These are phyloP conservation scores for Serendipita sp. DNA, from an alignment of 768 basidiomycete species.

Conservation along the genomic window DNA sequence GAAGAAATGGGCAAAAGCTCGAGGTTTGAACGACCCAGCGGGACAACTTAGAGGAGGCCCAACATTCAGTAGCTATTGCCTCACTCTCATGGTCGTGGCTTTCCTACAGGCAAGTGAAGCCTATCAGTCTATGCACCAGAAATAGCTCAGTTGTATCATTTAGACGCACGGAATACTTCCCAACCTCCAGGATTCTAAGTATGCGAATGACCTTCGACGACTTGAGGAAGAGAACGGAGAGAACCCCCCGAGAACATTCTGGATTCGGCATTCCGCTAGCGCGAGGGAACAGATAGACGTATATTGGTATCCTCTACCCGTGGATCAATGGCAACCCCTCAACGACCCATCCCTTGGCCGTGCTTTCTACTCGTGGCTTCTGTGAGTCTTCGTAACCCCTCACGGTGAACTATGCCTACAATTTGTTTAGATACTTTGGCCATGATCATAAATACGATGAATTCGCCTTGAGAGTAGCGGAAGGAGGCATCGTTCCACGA, in stretches of 20 bases:
- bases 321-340: not conserved
- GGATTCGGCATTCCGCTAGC: constrained; percentile 9
- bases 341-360: not conserved
- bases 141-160: not conserved
- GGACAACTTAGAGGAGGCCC: constrained; percentile 10
- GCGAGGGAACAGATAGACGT: constrained; percentile 11
- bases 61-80: constrained; percentile 47
- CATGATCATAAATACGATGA: not conserved
- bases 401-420: not conserved
- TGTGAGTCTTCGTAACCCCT: not conserved
- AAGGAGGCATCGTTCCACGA: constrained; percentile 1
- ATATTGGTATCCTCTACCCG: constrained; percentile 3
- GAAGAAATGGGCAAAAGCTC: constrained; percentile 44
- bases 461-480: not conserved
- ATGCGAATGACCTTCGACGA: not conserved
- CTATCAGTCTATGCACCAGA: not conserved
- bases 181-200: constrained; percentile 30
- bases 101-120: constrained; percentile 34
- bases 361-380: not conserved
- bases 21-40: constrained; percentile 33
- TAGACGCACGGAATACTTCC: constrained; percentile 33
- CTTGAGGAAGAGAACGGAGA: constrained; percentile 14
- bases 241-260: not conserved
- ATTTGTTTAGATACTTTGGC: not conserved
- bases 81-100: constrained; percentile 43